phyloP scores from a whole-genome alignment of 2,329 filamentous ascomycete genomes.

The Pleomassaria siparia region DNA sequence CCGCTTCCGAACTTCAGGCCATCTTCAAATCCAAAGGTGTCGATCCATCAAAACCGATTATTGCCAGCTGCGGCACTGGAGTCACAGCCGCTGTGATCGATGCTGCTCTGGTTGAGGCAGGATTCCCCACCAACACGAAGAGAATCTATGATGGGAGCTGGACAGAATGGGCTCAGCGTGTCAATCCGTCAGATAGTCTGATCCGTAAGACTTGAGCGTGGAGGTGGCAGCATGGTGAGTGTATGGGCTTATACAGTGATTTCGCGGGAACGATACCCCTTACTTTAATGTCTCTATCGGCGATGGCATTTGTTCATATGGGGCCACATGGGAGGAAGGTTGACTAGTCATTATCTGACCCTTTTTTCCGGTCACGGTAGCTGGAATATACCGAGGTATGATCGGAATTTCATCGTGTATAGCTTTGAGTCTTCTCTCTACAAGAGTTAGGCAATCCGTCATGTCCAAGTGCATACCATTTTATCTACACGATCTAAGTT shows the following conservation, averaged over 20 bases:
- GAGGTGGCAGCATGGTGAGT: neutral
- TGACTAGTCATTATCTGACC: too few species aligned
- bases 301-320: neutral
- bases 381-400: too few species aligned
- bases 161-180: conserved; percentile 81
- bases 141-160: conserved; percentile 94
- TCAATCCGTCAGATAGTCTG: conserved; percentile 62
- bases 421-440: too few species aligned
- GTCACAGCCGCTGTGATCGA: conserved; percentile 93
- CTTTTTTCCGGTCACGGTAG: too few species aligned
- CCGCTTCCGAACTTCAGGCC: conserved; percentile 69
- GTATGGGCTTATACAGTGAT: neutral
- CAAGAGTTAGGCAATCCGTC: too few species aligned
- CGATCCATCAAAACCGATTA: conserved; percentile 76
- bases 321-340: too few species aligned
- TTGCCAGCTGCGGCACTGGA: conserved; percentile 88
- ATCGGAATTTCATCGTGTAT: too few species aligned
- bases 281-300: neutral
- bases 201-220: conserved; percentile 55
- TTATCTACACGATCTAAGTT: neutral
- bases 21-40: conserved; percentile 80
- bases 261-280: conserved; percentile 17
- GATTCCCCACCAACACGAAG: conserved; percentile 68
- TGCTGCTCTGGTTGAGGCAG: conserved; percentile 77
- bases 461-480: neutral